Evolutionary conservation across 2,329 filamentous ascomycete genomes (phyloP).

Genomic region (Fusarium kyushuense): DNA sequence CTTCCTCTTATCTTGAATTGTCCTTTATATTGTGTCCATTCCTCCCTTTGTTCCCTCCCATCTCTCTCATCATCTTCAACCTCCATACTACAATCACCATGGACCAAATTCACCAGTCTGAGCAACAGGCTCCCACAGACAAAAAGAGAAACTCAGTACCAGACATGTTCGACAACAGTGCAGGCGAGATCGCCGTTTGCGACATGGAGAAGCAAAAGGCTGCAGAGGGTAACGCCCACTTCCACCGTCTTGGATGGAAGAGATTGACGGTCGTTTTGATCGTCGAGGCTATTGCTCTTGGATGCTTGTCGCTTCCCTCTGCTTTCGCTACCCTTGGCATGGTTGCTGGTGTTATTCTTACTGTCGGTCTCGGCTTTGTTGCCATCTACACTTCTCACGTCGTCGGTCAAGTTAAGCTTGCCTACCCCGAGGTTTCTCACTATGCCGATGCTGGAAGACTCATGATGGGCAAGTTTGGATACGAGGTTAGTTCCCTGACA

Average conservation of each 20-base stretch:
- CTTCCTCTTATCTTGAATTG: constrained; percentile 6
- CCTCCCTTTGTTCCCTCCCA: neutral
- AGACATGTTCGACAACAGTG: constrained; percentile 47
- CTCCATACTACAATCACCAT: constrained; percentile 9
- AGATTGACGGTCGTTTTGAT: constrained; percentile 67
- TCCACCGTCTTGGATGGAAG: constrained; percentile 68
- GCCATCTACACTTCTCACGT: constrained; percentile 63
- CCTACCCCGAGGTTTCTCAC: constrained; percentile 68
- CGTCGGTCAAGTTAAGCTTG: constrained; percentile 62
- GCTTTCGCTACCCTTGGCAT: constrained; percentile 67
- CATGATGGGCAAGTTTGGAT: constrained; percentile 69
- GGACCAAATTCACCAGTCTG: constrained; percentile 36
- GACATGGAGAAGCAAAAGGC: constrained; percentile 62
- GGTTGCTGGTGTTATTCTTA: constrained; percentile 61
- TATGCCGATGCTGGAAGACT: constrained; percentile 76
- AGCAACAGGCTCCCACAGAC: constrained; percentile 18
- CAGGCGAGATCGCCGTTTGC: constrained; percentile 55
- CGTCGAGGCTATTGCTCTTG: constrained; percentile 68
- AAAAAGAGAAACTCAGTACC: constrained; percentile 29
- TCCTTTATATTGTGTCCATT: constrained; percentile 10
- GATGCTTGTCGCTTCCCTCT: constrained; percentile 62
- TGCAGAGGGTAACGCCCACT: constrained; percentile 60
- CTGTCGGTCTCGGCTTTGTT: constrained; percentile 58
- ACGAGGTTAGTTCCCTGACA: constrained; percentile 56
- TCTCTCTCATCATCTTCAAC: neutral